Evolutionary conservation across 2,329 filamentous ascomycete genomes (phyloP), one percentile per base, ranked within the genome.

Genomic region (Fusarium sp.): DNA sequence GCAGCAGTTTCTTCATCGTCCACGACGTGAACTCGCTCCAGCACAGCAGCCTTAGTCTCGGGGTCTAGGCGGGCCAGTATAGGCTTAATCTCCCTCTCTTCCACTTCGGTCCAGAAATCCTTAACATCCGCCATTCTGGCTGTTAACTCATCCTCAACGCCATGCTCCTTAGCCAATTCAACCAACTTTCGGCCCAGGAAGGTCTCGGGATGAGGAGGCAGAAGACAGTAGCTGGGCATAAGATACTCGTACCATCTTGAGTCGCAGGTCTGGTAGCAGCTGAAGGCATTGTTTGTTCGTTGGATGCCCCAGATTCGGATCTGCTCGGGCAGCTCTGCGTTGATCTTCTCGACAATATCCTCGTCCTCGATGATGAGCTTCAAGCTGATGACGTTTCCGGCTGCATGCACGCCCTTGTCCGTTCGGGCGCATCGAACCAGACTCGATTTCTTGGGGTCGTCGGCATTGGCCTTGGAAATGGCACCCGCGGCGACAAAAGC

Each of bases 231-330:
- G 40, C 92, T 96, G 4, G 96, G 96, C 78, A 99, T 92, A 51
- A 99, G 83, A 76, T 99, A 99, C 81, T 99, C 96, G 80, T 99
- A 99, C 85, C 94, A 96, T 70, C 96, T 86, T 24, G 94, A 97
- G 79, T 99, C 96, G 79, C 95, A 97, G 56, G 92, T 87, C 76
- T 97, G 91, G 79, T 99, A 99, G 79, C 92, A 95, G 78, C 92
- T 97, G 83, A 98, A 99, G 70, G 89, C 88, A 68, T 94, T 95
- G 76, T 91, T 95, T 1, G 95, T 96, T 50, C 93, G 85, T 78
- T 96, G 89, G 64, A 97, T 93, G 5, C 93, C 96, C 96, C 96
- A 99, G 4, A 99, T 87, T 50, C 96, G 89, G 68, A 99, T 99
- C 81, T 99, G 96, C 6, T 90, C 86, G 3, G 91, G 91, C 39